Evolutionary conservation across 768 basidiomycete species (phyloP), one percentile per base, ranked within the genome.

Genomic region (Kwoniella botswanensis): DNA sequence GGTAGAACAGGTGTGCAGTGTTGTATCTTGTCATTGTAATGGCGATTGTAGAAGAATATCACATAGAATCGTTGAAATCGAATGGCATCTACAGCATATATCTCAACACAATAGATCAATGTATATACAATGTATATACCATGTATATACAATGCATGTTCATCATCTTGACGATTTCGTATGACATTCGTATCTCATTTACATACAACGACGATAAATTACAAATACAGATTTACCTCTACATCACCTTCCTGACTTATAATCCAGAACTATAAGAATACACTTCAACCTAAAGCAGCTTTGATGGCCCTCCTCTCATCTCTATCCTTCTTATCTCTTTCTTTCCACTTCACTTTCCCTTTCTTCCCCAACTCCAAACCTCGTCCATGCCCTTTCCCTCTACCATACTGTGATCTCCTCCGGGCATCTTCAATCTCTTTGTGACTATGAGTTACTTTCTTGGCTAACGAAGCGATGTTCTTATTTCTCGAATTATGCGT

Each of bases 341-440:
- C 75, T 57, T 74, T 75, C 80, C 79, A 80, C 63, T 71, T 78
- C 43, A 76, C 64, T 68, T 77, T 78, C n/a, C 79, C 79, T 65
- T 76, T 76, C 70, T 80, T 76, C 0, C 79, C 79, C 68, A 80
- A 50, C 56, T 76, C 79, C 41, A 71, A 15, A 11, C 69, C 59
- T 18, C 43, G 2, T n/a, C 56, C 72, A 35, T 65, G 67, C 15
- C n/a, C 21, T 1, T 42, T 52, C 12, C 60, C 60, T 13, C 15
- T 44, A 2, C 55, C 65, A 63, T 71, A 76, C 41, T 60, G 74
- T 0, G 70, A 70, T 56, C 72, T 61, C 57, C 69, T 60, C 44
- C 76, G 74, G 15, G 74, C 76, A 29, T 70, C 60, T 24, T 57
- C 22, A 22, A 81, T 81, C 44, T 81, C 78, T 53, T 67, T 44